Percentiles rank a stretch among this genome's conserved stretches.
phyloP scores from a whole-genome alignment of 176 grass and related monocot genomes.

The Stipa capillata region DNA sequence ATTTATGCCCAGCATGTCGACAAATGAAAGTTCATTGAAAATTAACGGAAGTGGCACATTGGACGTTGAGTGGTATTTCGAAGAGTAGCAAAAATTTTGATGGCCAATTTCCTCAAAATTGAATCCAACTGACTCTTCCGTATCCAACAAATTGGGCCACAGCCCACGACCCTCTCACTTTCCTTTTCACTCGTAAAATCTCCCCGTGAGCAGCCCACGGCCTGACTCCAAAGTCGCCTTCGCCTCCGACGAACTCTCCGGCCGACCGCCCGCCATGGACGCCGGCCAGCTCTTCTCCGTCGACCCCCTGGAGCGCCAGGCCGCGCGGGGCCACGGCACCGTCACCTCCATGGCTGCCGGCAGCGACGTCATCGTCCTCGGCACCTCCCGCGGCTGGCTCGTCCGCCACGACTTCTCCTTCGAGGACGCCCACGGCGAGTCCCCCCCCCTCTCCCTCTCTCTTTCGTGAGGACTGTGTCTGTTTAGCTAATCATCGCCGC shows the following conservation, averaged over 20 bases:
- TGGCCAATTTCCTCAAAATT: too few species aligned
- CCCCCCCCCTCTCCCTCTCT: background rate
- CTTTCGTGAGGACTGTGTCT: background rate
- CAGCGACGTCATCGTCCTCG: conserved; percentile 89
- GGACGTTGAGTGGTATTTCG: too few species aligned
- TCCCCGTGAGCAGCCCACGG: background rate
- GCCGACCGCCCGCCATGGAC: background rate
- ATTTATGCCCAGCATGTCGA: too few species aligned
- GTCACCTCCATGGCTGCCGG: conserved; percentile 89
- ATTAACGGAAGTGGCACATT: too few species aligned
- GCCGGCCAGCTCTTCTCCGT: conserved; percentile 64
- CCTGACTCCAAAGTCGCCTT: background rate
- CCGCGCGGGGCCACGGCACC: conserved; percentile 65
- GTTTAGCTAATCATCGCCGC: background rate
- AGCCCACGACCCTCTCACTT: background rate
- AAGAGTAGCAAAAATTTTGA: too few species aligned
- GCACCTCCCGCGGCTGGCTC: conserved; percentile 87
- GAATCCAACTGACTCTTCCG: too few species aligned
- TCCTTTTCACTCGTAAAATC: background rate
- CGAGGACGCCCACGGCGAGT: conserved; percentile 43
- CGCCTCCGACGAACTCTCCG: background rate
- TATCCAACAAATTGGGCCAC: background rate
- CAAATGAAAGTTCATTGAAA: too few species aligned
- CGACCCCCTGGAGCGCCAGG: conserved; percentile 76
- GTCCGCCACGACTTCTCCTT: conserved; percentile 86